Base-by-base conservation (phyloP, 345 rosid species). In the Odontarrhena argentea region DNA sequence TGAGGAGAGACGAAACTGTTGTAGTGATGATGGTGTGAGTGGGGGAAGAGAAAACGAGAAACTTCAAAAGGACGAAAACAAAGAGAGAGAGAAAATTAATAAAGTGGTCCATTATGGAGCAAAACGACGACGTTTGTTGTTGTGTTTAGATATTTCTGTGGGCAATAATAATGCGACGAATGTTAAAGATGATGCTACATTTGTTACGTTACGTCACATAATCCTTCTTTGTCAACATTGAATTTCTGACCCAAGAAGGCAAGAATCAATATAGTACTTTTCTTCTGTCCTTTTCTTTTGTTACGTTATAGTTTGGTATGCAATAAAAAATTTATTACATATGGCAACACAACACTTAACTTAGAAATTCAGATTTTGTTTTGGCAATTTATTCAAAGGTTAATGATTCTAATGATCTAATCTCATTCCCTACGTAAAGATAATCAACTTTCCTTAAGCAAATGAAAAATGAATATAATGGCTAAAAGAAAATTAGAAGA, bases 121-220 rank as follows among this genome's bases (percentile, higher is more conserved):
- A 2, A 49, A 41, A 30, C 3, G 71, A 49, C 66, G 71, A 57
- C 76, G 71, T 73, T 72, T 65, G 1, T 54, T 45, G 15, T 7
- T 11, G 9, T 28, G 34, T n/a, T 43, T 4, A 32, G 36, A n/a
- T 9, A 13, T 34, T 54, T 65, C 7, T 55, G 43, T 54, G 54
- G 46, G 25, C 7, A 13, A 44, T 52, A 50, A 41, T 53, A 53
- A 8, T 28, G 13, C 38, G 6, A 49, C n/a, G 9, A 62, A 24
- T 18, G 38, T 63, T 38, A 9, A 32, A 6, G 8, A 35, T 9
- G 14, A 8, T 59, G n/a, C 44, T 59, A 36, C 45, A 44, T 52
- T 60, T 6, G 7, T 41, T 53, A 69, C 74, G 74, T 60, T 52
- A 55, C 65, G 73, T 59, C 34, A 50, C 60, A 5, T 30, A 35